A percentile compares a stretch with the other conserved stretches of the same genome.
Evolutionary conservation across 768 basidiomycete genomes (phyloP).

Genomic region (Suillus lakei): DNA sequence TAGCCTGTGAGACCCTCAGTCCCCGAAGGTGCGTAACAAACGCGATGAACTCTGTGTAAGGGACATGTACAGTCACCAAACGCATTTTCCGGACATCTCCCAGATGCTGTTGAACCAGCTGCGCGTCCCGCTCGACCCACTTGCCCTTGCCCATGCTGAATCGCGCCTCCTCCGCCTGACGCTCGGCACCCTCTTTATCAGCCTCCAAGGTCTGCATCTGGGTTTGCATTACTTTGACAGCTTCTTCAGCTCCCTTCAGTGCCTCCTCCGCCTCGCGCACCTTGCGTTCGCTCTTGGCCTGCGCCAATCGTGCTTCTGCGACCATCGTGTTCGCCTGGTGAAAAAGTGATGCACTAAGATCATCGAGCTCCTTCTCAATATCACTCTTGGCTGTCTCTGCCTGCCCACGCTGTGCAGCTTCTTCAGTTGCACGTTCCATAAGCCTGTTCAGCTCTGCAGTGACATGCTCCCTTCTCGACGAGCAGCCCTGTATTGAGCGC

Average conservation of each 20-base stretch:
- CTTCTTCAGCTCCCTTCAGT: conserved; percentile 84
- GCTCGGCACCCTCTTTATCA: conserved; percentile 68
- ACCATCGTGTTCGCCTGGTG: conserved; percentile 97
- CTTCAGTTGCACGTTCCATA: conserved; percentile 95
- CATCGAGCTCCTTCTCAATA: conserved; percentile 95
- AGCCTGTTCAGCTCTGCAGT: conserved; percentile 89
- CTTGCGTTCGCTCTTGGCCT: conserved; percentile 73
- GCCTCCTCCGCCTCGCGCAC: conserved; percentile 78
- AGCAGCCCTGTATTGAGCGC: conserved; percentile 90
- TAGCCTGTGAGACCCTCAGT: conserved; percentile 60
- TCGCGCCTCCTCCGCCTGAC: conserved; percentile 52
- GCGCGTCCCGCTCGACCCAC: conserved; percentile 53
- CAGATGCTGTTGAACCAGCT: conserved; percentile 17
- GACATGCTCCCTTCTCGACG: conserved; percentile 89
- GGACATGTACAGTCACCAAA: conserved; percentile 69
- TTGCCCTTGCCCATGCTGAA: conserved; percentile 69
- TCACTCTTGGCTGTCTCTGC: conserved; percentile 81
- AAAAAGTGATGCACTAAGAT: conserved; percentile 90
- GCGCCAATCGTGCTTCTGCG: conserved; percentile 80
- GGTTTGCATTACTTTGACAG: conserved; percentile 80
- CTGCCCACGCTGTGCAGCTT: conserved; percentile 88
- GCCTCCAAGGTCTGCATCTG: conserved; percentile 79
- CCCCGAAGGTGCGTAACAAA: conserved; percentile 80
- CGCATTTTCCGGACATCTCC: conserved; percentile 40
- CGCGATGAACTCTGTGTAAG: conserved; percentile 79